A percentile compares a stretch with the other conserved stretches of the same genome.
Conservation (phyloP, 148 eudicot species). For the Camellia japonica region DNA sequence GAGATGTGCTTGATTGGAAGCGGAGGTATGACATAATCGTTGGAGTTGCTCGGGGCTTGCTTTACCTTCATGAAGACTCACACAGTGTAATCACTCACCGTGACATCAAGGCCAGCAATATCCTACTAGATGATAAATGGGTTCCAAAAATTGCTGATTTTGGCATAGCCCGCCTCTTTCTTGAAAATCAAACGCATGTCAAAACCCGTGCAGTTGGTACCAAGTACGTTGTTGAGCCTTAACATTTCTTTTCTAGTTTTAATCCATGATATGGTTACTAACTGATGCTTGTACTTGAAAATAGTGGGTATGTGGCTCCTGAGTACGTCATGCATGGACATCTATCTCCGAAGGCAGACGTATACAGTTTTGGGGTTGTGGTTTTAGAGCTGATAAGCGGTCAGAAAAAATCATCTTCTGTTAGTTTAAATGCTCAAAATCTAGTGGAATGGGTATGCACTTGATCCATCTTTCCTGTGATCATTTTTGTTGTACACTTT, state of each 20-base stretch:
- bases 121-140: slow-evolving; percentile 83
- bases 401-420: slow-evolving; percentile 52
- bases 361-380: slow-evolving; percentile 82
- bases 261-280: background rate
- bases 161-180: slow-evolving; percentile 91
- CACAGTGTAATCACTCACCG: slow-evolving; percentile 72
- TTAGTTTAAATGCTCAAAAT: slow-evolving; percentile 34
- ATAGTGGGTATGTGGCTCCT: slow-evolving; percentile 96
- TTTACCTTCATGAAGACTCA: slow-evolving; percentile 81
- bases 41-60: slow-evolving; percentile 73
- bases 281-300: slow-evolving; percentile 19
- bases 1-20: slow-evolving; percentile 69
- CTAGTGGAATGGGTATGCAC: slow-evolving; percentile 80
- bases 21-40: slow-evolving; percentile 54
- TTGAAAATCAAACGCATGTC: slow-evolving; percentile 80
- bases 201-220: slow-evolving; percentile 90
- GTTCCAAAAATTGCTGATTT: slow-evolving; percentile 90
- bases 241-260: slow-evolving; percentile 1
- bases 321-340: slow-evolving; percentile 80
- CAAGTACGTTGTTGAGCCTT: slow-evolving; percentile 49
- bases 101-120: slow-evolving; percentile 84
- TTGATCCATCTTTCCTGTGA: slow-evolving; percentile 4
- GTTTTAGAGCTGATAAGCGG: slow-evolving; percentile 81
- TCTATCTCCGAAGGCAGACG: slow-evolving; percentile 77
- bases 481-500: background rate